phyloP scores from a whole-genome alignment of 2,329 filamentous ascomycete species.

The Xylariaceae sp. region DNA sequence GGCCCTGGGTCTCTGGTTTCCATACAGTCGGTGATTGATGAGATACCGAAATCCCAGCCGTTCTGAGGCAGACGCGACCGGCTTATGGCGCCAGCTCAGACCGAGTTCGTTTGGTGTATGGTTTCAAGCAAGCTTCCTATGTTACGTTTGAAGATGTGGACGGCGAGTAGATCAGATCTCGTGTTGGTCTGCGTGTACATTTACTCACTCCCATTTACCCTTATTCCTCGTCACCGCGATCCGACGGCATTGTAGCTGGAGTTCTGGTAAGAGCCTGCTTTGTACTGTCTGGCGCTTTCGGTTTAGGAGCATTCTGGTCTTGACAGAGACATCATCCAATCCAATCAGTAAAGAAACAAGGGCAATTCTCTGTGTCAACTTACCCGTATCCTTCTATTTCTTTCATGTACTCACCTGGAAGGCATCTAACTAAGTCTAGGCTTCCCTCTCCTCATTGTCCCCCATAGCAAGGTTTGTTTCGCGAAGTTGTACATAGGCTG shows the following conservation, averaged over 20 bases:
- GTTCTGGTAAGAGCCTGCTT: background rate
- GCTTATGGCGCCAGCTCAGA: too few species aligned
- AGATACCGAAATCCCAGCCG: slow-evolving; percentile 49
- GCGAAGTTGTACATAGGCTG: too few species aligned
- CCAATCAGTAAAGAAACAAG: background rate
- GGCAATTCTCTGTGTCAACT: too few species aligned
- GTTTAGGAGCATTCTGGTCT: background rate
- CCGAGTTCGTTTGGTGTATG: too few species aligned
- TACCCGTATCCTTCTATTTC: too few species aligned
- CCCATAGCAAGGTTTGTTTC: too few species aligned
- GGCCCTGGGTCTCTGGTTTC: slow-evolving; percentile 83
- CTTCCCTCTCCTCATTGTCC: too few species aligned
- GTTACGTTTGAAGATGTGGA: background rate
- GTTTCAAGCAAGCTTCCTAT: too few species aligned
- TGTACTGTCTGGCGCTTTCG: background rate
- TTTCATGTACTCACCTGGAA: too few species aligned
- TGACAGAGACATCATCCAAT: background rate
- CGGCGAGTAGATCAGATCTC: background rate
- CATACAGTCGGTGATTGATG: slow-evolving; percentile 55
- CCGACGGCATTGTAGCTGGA: background rate
- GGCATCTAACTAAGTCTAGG: too few species aligned
- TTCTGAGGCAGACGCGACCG: slow-evolving; percentile 32
- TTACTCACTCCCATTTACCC: background rate
- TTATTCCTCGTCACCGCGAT: background rate
- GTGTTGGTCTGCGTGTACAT: slow-evolving; percentile 1